Evolutionary conservation across 225 moss, liverwort and hornwort species (phyloP), one percentile per base, ranked within the genome.

Genomic region (Marchantia paleacea): DNA sequence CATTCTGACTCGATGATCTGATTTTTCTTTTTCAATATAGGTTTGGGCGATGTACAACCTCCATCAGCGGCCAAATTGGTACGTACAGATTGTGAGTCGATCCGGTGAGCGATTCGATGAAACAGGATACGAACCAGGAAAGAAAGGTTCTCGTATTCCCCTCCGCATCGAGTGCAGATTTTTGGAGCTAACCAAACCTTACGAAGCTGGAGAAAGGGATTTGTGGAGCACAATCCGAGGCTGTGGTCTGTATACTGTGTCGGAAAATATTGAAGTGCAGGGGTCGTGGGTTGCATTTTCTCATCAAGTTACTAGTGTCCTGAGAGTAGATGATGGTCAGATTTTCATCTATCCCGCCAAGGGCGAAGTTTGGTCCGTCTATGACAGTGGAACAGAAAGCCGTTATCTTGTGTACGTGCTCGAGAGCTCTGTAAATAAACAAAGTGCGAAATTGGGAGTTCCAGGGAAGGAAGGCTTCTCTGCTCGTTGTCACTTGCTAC

Each of bases 261-360:
- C 87, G 24, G 70, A 79, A 0, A 86, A 71, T 28, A 76, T 73
- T 29, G 87, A 91, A 61, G 6, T 81, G 68, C 90, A 93, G 66
- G 85, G 87, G 25, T 88, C 89, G 14, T 93, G 93, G 93, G 83
- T 88, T 76, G 80, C 90, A 61, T 93, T 93, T 84, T 93, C 93
- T 31, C 93, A 93, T 84, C 88, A 86, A 80, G 88, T 91, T 18
- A 91, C 89, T 78, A 91, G 77, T 74, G 78, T 88, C 77, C 25
- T 85, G 18, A 84, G 75, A 31, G 52, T 53, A 39, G 83, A 74
- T 52, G 8, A 66, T 10, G 80, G 84, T 73, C 79, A 73, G 26
- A 81, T 82, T 76, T 92, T 92, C 78, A 79, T 92, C 57, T 92
- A 86, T 26, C 92, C 92, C 39, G 89, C 88, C 31, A 87, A 75